Evolutionary conservation across 2,329 filamentous ascomycete genomes (phyloP).

Genomic region (Beauveria sp.): DNA sequence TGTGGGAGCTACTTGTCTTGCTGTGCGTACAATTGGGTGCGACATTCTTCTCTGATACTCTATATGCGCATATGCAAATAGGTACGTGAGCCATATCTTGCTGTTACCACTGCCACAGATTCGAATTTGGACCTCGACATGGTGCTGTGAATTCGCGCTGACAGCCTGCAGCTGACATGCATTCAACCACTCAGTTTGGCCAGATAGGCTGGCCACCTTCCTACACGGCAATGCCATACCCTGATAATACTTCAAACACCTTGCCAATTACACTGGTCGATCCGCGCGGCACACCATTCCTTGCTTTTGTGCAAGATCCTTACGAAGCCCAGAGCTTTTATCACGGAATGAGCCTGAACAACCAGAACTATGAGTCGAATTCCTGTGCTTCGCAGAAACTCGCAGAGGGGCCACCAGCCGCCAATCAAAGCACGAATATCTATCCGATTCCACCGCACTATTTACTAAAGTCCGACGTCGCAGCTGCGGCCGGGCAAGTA

Average conservation of each 20-base stretch:
- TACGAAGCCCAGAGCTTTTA: not conserved
- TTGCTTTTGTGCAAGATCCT: slow-evolving; percentile 2
- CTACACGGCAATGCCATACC: not conserved
- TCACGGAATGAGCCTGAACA: not conserved
- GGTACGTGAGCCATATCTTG: not conserved
- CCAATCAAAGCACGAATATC: not conserved
- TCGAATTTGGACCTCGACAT: not conserved
- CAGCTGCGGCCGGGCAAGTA: not conserved
- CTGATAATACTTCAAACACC: not conserved
- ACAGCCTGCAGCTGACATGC: not conserved
- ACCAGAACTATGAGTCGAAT: not conserved
- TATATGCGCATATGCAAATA: not conserved
- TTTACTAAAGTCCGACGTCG: not conserved
- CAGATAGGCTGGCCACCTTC: slow-evolving; percentile 5
- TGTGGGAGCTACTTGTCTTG: not conserved
- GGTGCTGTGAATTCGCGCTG: not conserved
- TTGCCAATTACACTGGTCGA: slow-evolving; percentile 1
- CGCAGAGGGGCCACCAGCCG: not conserved
- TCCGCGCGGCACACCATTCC: not conserved
- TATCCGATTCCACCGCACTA: not conserved
- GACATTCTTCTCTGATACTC: not conserved
- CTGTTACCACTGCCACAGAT: not conserved
- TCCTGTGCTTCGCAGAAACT: not conserved
- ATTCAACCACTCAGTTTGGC: slow-evolving; percentile 3
- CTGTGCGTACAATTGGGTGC: not conserved